These are phyloP conservation scores for Sambucus nigra DNA, from an alignment of 129 eudicot genomes.

Conservation along the genomic window DNA sequence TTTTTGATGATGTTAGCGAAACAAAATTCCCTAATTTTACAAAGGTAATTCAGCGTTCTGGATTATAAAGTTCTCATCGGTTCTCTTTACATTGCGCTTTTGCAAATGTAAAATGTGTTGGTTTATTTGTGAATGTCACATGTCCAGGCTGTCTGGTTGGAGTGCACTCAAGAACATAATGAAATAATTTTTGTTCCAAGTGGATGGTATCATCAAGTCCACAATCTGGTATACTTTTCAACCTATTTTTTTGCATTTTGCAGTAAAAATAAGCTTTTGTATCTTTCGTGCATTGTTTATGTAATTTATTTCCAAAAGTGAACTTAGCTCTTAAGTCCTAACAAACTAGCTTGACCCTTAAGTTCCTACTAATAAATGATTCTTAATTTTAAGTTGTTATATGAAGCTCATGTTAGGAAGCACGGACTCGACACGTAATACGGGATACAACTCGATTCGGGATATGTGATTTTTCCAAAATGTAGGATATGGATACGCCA, in stretches of 20 bases:
- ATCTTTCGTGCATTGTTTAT: too few species aligned
- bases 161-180: conserved; percentile 70
- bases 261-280: not conserved
- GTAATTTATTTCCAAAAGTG: not conserved
- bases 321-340: not conserved
- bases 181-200: conserved; percentile 92
- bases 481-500: too few species aligned
- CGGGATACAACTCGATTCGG: too few species aligned
- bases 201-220: conserved; percentile 99
- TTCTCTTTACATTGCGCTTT: conserved; percentile 6
- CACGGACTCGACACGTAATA: too few species aligned
- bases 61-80: conserved; percentile 1
- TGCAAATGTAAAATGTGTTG: conserved; percentile 3
- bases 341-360: not conserved
- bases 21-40: conserved; percentile 50
- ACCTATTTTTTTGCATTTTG: not conserved
- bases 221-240: conserved; percentile 61
- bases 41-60: conserved; percentile 35
- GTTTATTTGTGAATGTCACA: conserved; percentile 3
- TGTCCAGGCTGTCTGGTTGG: conserved; percentile 80
- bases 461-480: too few species aligned
- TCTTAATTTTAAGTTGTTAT: too few species aligned
- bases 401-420: too few species aligned
- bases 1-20: conserved; percentile 67
- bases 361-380: too few species aligned